Base-by-base conservation (phyloP, 768 basidiomycete genomes). In the Tricholoma bakamatsutake region DNA sequence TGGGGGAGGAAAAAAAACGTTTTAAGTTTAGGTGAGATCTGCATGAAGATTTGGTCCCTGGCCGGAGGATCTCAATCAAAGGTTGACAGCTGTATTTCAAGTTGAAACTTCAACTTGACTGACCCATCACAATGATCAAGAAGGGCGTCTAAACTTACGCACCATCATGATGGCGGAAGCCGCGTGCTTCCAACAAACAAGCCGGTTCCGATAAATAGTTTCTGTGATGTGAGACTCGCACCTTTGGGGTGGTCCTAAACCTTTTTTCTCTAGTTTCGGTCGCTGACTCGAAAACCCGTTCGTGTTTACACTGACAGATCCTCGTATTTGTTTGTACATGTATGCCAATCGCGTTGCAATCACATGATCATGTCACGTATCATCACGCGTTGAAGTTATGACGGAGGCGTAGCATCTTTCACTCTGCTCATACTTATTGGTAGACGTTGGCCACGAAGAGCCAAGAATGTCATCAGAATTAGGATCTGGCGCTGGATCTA, bases 401-500 rank as follows among this genome's bases (percentile, higher is more conserved):
- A 34, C 34, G 3, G 21, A 24, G 21, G 21, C 21, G 21, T 24
- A 24, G 21, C 31, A 31, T 31, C 31, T 31, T 37, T 18, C 40
- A 17, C 9, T 31, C 27, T 10, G 15, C 30, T 31, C n/a, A 5
- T 21, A 13, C 12, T 6, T 24, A 45, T 11, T 5, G 43, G 43
- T 24, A 12, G 43, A 27, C 43, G 4, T 45, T 12, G 21, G 43
- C 13, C 6, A 24, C 11, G 4, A 12, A 17, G 12, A 15, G n/a
- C 30, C 28, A 28, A 31, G 3, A 30, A 64, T 64, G 63, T 47
- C 42, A 18, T 35, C 58, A 31, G 58, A 62, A 56, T 43, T 54
- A 35, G 66, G 66, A 45, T 67, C 67, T 9, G 83, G 84, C 11
- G 74, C 82, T 24, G 87, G 90, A 37, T 84, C 87, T 21, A 76